Conservation (phyloP, 2,329 filamentous ascomycete species). For the Penicillium sp. region DNA sequence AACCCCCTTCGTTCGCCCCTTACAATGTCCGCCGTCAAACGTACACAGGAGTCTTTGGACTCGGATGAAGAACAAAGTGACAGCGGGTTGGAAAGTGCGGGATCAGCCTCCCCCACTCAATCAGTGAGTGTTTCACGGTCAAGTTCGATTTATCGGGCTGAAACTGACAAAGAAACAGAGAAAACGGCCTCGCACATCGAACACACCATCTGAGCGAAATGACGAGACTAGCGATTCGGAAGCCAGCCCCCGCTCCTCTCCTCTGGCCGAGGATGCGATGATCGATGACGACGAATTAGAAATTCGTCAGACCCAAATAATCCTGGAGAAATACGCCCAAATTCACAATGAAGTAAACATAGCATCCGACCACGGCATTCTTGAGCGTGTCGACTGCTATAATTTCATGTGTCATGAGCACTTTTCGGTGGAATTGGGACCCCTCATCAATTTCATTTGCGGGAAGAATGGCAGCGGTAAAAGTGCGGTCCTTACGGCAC, state of each 20-base stretch:
- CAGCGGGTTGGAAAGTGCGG: conserved; percentile 23
- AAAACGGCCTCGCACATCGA: conserved; percentile 45
- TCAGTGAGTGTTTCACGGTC: conserved; percentile 28
- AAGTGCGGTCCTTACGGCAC: conserved; percentile 88
- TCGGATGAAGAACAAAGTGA: conserved; percentile 32
- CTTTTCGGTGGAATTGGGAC: conserved; percentile 81
- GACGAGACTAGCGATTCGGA: conserved; percentile 14
- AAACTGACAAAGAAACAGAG: conserved; percentile 27
- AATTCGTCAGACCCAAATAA: conserved; percentile 63
- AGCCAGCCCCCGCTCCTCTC: conserved; percentile 9
- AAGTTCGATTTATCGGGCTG: background rate
- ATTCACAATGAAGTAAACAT: conserved; percentile 64
- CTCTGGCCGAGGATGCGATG: conserved; percentile 20
- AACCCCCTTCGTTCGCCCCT: background rate
- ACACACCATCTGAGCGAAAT: conserved; percentile 23
- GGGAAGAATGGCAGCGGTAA: conserved; percentile 98
- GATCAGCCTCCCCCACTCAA: conserved; percentile 28
- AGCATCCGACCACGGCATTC: conserved; percentile 79
- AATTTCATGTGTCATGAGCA: conserved; percentile 97
- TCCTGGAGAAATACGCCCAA: conserved; percentile 53
- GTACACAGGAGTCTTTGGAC: conserved; percentile 33
- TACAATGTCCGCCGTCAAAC: conserved; percentile 47
- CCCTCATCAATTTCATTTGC: conserved; percentile 96
- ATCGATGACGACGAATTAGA: conserved; percentile 49
- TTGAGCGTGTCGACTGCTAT: conserved; percentile 80